These are phyloP conservation scores for Skeletonema grethae DNA, from an alignment of 108 stramenopile species.

Conservation along the genomic window DNA sequence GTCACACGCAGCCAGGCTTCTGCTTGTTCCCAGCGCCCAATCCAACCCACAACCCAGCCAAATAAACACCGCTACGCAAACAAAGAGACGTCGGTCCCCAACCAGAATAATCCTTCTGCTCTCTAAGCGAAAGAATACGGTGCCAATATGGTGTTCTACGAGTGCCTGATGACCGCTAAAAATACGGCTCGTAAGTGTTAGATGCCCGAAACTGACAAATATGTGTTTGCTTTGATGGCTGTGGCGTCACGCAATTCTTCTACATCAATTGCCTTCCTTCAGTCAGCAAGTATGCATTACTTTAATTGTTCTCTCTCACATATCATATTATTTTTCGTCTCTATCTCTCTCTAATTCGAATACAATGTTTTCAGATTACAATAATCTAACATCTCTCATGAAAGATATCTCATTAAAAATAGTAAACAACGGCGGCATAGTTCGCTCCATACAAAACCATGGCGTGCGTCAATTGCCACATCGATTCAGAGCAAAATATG, in stretches of 20 bases:
- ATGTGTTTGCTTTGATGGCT: background rate
- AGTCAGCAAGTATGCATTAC: background rate
- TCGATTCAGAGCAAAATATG: slow-evolving; percentile 80
- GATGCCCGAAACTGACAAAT: background rate
- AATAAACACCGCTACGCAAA: too few relatives aligned
- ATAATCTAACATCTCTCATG: slow-evolving; percentile 62
- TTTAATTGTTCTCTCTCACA: background rate
- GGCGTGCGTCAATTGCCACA: slow-evolving; percentile 86
- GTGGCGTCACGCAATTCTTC: background rate
- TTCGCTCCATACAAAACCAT: slow-evolving; percentile 86
- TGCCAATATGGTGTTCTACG: slow-evolving; percentile 78
- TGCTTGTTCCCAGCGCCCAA: too few relatives aligned
- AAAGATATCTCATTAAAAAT: slow-evolving; percentile 76
- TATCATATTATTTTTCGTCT: background rate
- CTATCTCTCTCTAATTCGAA: background rate
- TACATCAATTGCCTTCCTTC: background rate
- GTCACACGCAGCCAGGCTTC: too few relatives aligned
- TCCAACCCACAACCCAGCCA: too few relatives aligned
- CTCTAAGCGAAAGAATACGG: background rate
- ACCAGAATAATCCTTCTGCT: background rate
- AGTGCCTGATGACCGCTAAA: slow-evolving; percentile 78
- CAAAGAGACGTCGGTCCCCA: too few relatives aligned
- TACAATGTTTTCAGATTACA: slow-evolving; percentile 49
- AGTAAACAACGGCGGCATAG: slow-evolving; percentile 81
- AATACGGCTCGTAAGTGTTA: slow-evolving; percentile 83